phyloP scores from a whole-genome alignment of 805 yeast genomes.

The Hemisphaericaspora nanyangensis region DNA sequence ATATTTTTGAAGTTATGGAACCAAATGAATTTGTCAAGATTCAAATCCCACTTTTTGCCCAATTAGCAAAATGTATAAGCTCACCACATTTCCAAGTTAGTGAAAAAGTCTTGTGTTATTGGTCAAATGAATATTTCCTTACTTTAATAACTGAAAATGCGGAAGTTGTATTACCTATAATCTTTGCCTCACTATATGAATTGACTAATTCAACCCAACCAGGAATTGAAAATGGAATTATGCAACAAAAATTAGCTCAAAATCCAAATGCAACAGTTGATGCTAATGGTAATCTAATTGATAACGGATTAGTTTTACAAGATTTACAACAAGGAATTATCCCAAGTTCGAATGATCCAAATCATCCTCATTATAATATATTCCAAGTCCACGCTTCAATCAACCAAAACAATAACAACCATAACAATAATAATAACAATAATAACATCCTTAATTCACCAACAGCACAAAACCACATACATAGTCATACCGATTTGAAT shows the following conservation, averaged over 20 bases:
- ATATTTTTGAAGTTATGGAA: constrained; percentile 93
- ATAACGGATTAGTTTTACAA: constrained; percentile 30
- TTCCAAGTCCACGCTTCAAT: constrained; percentile 14
- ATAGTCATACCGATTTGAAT: constrained; percentile 14
- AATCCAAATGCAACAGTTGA: constrained; percentile 37
- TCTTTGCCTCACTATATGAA: constrained; percentile 87
- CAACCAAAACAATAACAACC: constrained; percentile 9
- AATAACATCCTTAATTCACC: constrained; percentile 6
- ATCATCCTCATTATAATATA: constrained; percentile 19
- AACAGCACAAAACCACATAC: constrained; percentile 11
- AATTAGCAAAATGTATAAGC: constrained; percentile 87
- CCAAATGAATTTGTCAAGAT: constrained; percentile 88
- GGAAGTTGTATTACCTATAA: constrained; percentile 86
- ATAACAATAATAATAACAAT: constrained; percentile 3
- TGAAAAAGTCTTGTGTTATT: constrained; percentile 88
- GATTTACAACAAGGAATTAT: constrained; percentile 20
- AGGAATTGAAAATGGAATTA: constrained; percentile 36
- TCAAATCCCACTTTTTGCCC: constrained; percentile 90
- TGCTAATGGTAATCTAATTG: constrained; percentile 42
- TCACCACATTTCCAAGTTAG: constrained; percentile 97
- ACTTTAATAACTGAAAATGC: constrained; percentile 89
- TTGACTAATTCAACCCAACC: constrained; percentile 55
- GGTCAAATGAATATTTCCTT: constrained; percentile 93
- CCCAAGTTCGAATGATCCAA: constrained; percentile 21
- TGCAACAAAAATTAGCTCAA: constrained; percentile 35